Percentiles rank a stretch among this genome's conserved stretches.
phyloP scores from a whole-genome alignment of 116 monocot species.

The Zostera marina region DNA sequence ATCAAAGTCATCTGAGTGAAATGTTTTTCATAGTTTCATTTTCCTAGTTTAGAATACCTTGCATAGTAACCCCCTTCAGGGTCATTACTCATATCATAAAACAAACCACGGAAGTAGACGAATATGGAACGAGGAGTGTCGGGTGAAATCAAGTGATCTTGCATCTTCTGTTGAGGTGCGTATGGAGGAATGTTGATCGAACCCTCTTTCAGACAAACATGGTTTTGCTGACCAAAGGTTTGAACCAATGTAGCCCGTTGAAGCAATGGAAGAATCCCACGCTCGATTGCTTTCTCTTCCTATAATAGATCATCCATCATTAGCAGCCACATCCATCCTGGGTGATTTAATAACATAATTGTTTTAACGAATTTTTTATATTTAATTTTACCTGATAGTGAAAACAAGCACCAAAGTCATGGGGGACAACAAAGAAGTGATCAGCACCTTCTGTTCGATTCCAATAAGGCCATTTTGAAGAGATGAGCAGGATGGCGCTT shows the following conservation, averaged over 20 bases:
- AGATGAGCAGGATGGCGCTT: conserved; percentile 75
- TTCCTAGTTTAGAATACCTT: conserved; percentile 22
- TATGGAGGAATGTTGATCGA: conserved; percentile 96
- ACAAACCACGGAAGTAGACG: conserved; percentile 86
- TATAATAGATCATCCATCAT: conserved; percentile 7
- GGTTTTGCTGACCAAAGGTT: conserved; percentile 85
- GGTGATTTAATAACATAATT: too few relatives aligned
- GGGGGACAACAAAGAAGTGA: conserved; percentile 80
- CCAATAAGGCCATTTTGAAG: conserved; percentile 89
- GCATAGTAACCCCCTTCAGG: conserved; percentile 99
- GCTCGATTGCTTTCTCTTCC: conserved; percentile 90
- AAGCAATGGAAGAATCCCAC: conserved; percentile 81
- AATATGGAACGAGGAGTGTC: conserved; percentile 93
- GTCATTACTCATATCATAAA: conserved; percentile 94
- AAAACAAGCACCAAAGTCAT: conserved; percentile 83
- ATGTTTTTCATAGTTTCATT: not conserved
- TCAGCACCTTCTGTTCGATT: conserved; percentile 85
- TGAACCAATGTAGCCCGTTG: conserved; percentile 80
- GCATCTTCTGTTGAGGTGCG: conserved; percentile 98
- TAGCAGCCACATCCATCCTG: not conserved
- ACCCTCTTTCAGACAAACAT: conserved; percentile 88
- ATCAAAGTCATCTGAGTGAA: not conserved
- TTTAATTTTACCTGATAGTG: conserved; percentile 50
- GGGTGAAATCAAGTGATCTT: conserved; percentile 78
- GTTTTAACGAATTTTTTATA: too few relatives aligned